phyloP scores from a whole-genome alignment of 106 monocot species.

The Acorus gramineus region DNA sequence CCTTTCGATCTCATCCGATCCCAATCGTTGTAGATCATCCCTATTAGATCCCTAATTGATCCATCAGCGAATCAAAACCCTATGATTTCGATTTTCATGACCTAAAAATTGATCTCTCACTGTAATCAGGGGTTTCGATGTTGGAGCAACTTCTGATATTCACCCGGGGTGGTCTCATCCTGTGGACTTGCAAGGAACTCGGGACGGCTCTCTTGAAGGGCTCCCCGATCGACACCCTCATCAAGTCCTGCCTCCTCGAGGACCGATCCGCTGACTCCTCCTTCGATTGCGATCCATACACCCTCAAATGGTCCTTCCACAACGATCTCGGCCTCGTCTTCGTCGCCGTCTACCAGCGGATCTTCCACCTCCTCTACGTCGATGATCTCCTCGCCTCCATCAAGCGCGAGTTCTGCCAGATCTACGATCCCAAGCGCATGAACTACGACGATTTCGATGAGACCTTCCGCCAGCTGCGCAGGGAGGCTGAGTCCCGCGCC shows the following conservation, averaged over 20 bases:
- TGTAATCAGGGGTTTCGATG: slow-evolving; percentile 23
- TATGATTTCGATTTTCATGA: too few species aligned
- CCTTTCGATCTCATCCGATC: too few species aligned
- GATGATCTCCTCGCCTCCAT: slow-evolving; percentile 75
- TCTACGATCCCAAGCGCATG: slow-evolving; percentile 69
- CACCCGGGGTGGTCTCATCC: slow-evolving; percentile 83
- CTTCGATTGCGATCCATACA: slow-evolving; percentile 79
- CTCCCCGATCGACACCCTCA: slow-evolving; percentile 82
- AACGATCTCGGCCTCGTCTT: slow-evolving; percentile 96
- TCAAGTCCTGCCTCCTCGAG: slow-evolving; percentile 91
- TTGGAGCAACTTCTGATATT: slow-evolving; percentile 98
- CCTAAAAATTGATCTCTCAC: too few species aligned
- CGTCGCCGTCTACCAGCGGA: slow-evolving; percentile 88
- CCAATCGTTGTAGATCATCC: too few species aligned
- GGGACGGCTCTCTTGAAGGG: slow-evolving; percentile 66
- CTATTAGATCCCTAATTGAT: too few species aligned
- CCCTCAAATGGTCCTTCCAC: slow-evolving; percentile 91
- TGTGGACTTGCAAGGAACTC: slow-evolving; percentile 76
- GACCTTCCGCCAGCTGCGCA: slow-evolving; percentile 66
- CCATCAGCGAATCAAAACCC: too few species aligned
- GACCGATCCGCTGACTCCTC: slow-evolving; percentile 83
- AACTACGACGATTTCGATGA: slow-evolving; percentile 63
- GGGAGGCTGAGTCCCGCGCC: slow-evolving; percentile 72
- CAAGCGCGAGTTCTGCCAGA: slow-evolving; percentile 46
- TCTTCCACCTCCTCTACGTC: slow-evolving; percentile 83